Percentiles rank a stretch among this genome's conserved stretches.
These are phyloP conservation scores for Boletellus sp. DNA, from an alignment of 768 basidiomycete genomes.

Conservation along the genomic window DNA sequence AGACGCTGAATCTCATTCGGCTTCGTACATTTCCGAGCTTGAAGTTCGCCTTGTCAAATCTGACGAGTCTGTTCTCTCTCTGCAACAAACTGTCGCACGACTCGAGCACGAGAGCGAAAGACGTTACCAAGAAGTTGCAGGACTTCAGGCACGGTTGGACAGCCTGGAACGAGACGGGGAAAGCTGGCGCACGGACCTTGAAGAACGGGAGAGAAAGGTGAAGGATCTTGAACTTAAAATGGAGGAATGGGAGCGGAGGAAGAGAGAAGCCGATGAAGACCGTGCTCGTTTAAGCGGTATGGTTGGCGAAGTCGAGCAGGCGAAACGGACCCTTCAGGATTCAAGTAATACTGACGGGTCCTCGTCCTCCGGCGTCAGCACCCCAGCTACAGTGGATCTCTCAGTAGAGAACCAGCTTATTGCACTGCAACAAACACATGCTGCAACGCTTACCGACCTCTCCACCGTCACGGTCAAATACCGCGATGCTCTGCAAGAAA, in stretches of 20 bases:
- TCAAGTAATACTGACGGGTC: conserved; percentile 28
- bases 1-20: conserved; percentile 68
- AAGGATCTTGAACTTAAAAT: conserved; percentile 75
- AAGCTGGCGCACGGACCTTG: conserved; percentile 80
- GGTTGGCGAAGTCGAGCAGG: conserved; percentile 67
- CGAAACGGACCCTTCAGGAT: conserved; percentile 62
- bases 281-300: conserved; percentile 63
- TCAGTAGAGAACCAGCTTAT: conserved; percentile 60
- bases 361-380: conserved; percentile 28
- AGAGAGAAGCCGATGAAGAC: conserved; percentile 62
- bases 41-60: conserved; percentile 76
- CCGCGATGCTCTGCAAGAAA: conserved; percentile 83
- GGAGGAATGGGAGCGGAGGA: conserved; percentile 72
- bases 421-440: conserved; percentile 77
- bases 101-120: conserved; percentile 75
- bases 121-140: conserved; percentile 67
- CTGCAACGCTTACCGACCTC: conserved; percentile 74
- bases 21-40: conserved; percentile 81
- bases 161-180: conserved; percentile 69
- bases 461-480: conserved; percentile 79
- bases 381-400: conserved; percentile 34
- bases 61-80: conserved; percentile 68
- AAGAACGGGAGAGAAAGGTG: conserved; percentile 74
- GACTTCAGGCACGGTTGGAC: conserved; percentile 69
- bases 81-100: conserved; percentile 68